Conservation (phyloP, 106 monocot species). For the Gastrodia elata region DNA sequence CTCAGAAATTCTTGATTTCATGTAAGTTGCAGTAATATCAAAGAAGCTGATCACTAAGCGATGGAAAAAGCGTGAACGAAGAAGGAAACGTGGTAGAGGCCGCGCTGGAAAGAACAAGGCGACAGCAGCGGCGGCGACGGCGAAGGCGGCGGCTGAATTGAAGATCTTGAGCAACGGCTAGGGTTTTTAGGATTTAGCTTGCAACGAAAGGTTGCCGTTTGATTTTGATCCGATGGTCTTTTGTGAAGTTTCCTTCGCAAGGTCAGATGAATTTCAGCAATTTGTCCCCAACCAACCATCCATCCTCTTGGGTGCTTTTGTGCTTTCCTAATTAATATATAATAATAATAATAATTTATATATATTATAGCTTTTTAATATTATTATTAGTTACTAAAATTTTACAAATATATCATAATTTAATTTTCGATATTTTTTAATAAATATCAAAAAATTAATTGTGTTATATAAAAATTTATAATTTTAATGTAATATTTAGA, state of each 20-base stretch:
- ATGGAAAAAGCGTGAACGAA: not conserved
- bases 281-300: not conserved
- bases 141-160: not conserved
- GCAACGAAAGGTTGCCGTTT: not conserved
- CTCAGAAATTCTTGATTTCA: not conserved
- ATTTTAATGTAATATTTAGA: no score
- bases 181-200: not conserved
- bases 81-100: not conserved
- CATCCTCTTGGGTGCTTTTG: no score
- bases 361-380: no score
- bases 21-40: not conserved
- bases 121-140: not conserved
- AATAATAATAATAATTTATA: no score
- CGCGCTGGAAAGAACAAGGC: not conserved
- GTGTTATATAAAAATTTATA: no score
- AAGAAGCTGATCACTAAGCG: not conserved
- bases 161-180: not conserved
- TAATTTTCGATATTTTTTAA: no score
- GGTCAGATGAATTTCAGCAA: not conserved
- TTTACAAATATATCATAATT: no score
- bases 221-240: not conserved
- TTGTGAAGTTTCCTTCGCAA: no score
- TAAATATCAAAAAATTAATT: no score
- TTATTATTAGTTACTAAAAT: no score
- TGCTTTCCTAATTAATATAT: no score